Evolutionary conservation across 352 stramenopile species (phyloP).

Genomic region (Elongisporangium senticosum): DNA sequence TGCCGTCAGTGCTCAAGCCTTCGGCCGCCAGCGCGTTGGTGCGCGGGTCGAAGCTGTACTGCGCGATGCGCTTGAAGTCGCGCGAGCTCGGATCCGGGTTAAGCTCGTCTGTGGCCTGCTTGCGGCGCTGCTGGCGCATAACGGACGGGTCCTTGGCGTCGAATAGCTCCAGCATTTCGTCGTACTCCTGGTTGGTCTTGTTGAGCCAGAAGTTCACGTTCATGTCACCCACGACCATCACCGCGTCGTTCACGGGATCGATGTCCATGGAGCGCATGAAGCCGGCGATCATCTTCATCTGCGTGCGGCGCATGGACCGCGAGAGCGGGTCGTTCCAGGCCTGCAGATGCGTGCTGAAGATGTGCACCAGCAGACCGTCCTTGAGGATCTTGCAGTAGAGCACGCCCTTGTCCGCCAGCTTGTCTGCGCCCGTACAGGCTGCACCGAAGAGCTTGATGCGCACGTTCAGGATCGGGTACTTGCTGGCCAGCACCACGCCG

Average conservation of each 20-base stretch:
- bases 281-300: slow-evolving; percentile 58
- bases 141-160: slow-evolving; percentile 43
- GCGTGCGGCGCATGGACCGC: slow-evolving; percentile 44
- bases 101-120: slow-evolving; percentile 6
- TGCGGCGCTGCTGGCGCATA: slow-evolving; percentile 13
- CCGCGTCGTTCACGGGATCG: slow-evolving; percentile 46
- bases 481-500: slow-evolving; percentile 60
- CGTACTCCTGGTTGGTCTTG: slow-evolving; percentile 66
- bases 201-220: slow-evolving; percentile 81
- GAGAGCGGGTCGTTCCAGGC: slow-evolving; percentile 67
- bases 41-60: slow-evolving; percentile 69
- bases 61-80: slow-evolving; percentile 31
- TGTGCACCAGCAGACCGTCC: slow-evolving; percentile 59
- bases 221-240: slow-evolving; percentile 62
- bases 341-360: slow-evolving; percentile 74
- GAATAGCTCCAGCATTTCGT: slow-evolving; percentile 72
- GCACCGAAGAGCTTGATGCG: slow-evolving; percentile 69
- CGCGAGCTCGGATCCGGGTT: background rate
- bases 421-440: slow-evolving; percentile 53
- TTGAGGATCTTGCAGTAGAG: slow-evolving; percentile 81
- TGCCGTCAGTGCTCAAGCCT: slow-evolving; percentile 67
- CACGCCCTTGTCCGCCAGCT: slow-evolving; percentile 71
- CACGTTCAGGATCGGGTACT: slow-evolving; percentile 70
- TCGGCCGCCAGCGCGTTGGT: slow-evolving; percentile 62
- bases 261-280: slow-evolving; percentile 58